phyloP scores from a whole-genome alignment of 73 alveolate genomes.

The Stentor coeruleus region DNA sequence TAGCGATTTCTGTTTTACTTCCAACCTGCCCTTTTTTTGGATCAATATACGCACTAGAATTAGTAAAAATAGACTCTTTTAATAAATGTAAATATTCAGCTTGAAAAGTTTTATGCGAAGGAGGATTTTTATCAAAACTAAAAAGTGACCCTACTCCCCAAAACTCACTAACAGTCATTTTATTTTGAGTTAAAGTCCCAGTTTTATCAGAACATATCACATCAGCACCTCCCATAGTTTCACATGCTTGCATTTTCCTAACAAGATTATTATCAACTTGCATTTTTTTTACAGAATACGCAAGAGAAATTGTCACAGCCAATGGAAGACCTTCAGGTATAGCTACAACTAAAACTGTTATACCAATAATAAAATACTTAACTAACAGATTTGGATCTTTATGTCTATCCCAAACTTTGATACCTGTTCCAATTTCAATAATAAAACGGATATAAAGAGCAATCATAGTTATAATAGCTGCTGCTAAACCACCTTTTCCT shows the following conservation, averaged over 20 bases:
- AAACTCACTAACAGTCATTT: slow-evolving; percentile 71
- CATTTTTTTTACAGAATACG: slow-evolving; percentile 95
- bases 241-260: slow-evolving; percentile 73
- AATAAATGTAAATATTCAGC: slow-evolving; percentile 11
- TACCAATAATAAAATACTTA: slow-evolving; percentile 71
- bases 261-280: slow-evolving; percentile 87
- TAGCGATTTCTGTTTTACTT: no score
- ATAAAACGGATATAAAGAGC: slow-evolving; percentile 67
- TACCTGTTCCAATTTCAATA: slow-evolving; percentile 51
- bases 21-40: no score
- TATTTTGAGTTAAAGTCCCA: slow-evolving; percentile 80
- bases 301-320: slow-evolving; percentile 96
- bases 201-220: slow-evolving; percentile 84
- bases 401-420: background rate
- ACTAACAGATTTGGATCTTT: slow-evolving; percentile 45
- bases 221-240: slow-evolving; percentile 92
- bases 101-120: background rate
- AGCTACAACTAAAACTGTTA: slow-evolving; percentile 91
- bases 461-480: slow-evolving; percentile 78
- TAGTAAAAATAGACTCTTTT: slow-evolving; percentile 9
- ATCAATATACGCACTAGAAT: slow-evolving; percentile 32
- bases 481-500: slow-evolving; percentile 84
- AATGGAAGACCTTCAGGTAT: slow-evolving; percentile 98
- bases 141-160: slow-evolving; percentile 25
- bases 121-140: background rate